Evolutionary conservation across 441 rosid species (phyloP), one percentile per base, ranked within the genome.

Genomic region (Macaranga tanarius): DNA sequence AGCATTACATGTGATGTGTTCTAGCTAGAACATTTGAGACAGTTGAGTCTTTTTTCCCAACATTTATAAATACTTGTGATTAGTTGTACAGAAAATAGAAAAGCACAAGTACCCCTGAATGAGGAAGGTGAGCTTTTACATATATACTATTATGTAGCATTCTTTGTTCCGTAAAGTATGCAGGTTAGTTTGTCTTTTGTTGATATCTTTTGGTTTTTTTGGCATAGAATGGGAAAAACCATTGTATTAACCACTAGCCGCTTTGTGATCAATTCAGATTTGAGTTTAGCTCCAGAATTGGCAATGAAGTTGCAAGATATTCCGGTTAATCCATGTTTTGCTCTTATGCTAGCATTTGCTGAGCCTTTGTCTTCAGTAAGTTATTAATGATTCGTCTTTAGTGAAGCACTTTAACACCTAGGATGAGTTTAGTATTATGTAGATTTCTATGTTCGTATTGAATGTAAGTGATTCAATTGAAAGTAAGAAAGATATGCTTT

Each of bases 341-440:
- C 88, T 42, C 88, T 90, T 72, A 88, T 92, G 96, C 84, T 92
- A 69, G 96, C 92, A 69, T 92, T 90, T 76, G 51, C 81, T 52
- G 90, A 92, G 81, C 88, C 96, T 55, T 81, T 90, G 77, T 87
- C 93, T 64, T 82, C 69, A 74, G 96, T 89, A 81, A 75, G 86
- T 80, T 42, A 72, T 52, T 23, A 45, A 40, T 50, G 64, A 26
- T 64, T 58, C 38, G 54, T 57, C 34, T 38, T 64, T 38, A 20
- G 25, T 40, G 28, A 56, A 56, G 61, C 58, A 25, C 28, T 2
- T 40, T 13, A 38, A 25, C 5, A 10, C 52, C 38, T 34, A 34
- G 38, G 38, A 34, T 34, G 38, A 34, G 38, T 34, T 34, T 34
- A 2, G 38, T 34, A 34, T 34, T 34, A 7, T 34, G 38, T 34